These are phyloP conservation scores for Tetrapisispora nanseiensis DNA, from an alignment of 805 yeast species.

Conservation along the genomic window DNA sequence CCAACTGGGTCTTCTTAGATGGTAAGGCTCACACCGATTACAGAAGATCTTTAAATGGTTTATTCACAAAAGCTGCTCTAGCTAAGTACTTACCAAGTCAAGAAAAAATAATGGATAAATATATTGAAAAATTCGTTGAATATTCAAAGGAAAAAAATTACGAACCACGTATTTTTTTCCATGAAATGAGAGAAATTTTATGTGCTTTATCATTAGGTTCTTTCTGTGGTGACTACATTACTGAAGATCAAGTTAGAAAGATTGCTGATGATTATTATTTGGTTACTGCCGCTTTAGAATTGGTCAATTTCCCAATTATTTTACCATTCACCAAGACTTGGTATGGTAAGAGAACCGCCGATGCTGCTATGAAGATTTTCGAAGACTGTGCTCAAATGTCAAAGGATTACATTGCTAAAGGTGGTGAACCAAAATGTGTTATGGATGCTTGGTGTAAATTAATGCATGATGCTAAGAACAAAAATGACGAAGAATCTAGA, in stretches of 20 bases:
- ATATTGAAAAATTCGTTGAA: slow-evolving; percentile 56
- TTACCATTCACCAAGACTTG: slow-evolving; percentile 94
- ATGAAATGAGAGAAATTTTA: slow-evolving; percentile 88
- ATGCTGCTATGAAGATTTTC: slow-evolving; percentile 86
- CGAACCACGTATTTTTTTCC: slow-evolving; percentile 68
- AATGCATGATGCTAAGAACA: slow-evolving; percentile 60
- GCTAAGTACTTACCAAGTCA: slow-evolving; percentile 75
- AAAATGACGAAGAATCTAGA: slow-evolving; percentile 44
- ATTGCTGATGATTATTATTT: slow-evolving; percentile 88
- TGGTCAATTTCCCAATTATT: slow-evolving; percentile 95
- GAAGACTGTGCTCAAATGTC: slow-evolving; percentile 84
- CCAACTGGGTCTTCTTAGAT: slow-evolving; percentile 96
- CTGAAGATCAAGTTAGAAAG: slow-evolving; percentile 78
- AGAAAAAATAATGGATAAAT: slow-evolving; percentile 76
- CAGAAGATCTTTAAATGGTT: slow-evolving; percentile 80
- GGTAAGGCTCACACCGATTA: slow-evolving; percentile 94
- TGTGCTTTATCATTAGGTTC: slow-evolving; percentile 90
- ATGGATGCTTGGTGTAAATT: slow-evolving; percentile 91
- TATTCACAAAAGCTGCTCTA: slow-evolving; percentile 78
- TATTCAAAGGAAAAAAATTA: slow-evolving; percentile 43
- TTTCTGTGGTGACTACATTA: slow-evolving; percentile 91
- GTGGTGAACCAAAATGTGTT: slow-evolving; percentile 76
- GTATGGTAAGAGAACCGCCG: slow-evolving; percentile 93
- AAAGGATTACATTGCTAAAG: slow-evolving; percentile 64
- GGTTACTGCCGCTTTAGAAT: slow-evolving; percentile 91